A percentile compares a stretch with the other conserved stretches of the same genome.
Conservation (phyloP, 129 eudicot species). For the Lonicera japonica region DNA sequence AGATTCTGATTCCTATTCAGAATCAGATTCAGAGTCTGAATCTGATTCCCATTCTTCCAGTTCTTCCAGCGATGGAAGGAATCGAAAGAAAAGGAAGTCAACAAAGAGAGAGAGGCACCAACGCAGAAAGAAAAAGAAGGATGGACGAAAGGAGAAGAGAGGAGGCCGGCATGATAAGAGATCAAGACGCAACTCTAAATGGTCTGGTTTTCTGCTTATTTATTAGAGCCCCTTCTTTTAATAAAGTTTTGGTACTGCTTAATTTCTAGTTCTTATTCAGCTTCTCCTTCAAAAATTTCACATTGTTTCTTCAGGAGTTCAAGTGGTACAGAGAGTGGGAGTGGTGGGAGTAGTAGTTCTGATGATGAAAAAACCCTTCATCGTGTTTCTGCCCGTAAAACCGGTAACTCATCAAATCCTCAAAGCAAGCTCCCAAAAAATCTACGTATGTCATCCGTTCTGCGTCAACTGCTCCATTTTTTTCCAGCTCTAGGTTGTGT, state of each 20-base stretch:
- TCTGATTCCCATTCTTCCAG: constrained; percentile 48
- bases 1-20: constrained; percentile 51
- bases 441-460: constrained; percentile 27
- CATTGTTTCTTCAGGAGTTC: constrained; percentile 53
- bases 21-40: neutral
- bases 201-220: constrained; percentile 18
- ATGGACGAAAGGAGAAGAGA: constrained; percentile 23
- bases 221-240: no score
- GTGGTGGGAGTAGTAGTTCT: constrained; percentile 43
- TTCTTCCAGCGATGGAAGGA: constrained; percentile 71
- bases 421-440: constrained; percentile 20
- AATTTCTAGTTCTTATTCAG: no score
- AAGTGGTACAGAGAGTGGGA: constrained; percentile 52
- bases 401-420: constrained; percentile 4
- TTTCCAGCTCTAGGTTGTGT: no score
- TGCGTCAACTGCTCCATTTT: no score
- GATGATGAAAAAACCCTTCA: constrained; percentile 48
- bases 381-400: constrained; percentile 26
- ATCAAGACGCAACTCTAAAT: constrained; percentile 46
- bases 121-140: constrained; percentile 26
- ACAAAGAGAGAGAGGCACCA: constrained; percentile 42
- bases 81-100: constrained; percentile 55
- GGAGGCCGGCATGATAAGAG: constrained; percentile 25
- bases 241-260: neutral
- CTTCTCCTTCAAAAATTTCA: no score